Conservation (phyloP, 106 monocot species). For the Apostasia shenzhenica region DNA sequence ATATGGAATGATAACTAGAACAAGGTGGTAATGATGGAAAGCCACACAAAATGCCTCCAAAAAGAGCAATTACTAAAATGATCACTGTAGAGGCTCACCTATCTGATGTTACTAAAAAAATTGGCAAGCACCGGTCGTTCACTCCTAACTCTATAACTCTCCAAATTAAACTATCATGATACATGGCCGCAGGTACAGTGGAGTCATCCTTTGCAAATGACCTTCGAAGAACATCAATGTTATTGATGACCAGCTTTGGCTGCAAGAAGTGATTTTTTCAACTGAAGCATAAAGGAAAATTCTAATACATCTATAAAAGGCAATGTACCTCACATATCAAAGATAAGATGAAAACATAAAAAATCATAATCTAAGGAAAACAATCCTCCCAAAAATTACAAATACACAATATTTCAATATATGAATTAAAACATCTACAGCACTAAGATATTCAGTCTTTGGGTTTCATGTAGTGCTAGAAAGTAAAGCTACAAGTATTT, state of each 20-base stretch:
- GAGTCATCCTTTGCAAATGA: constrained; percentile 51
- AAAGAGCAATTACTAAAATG: neutral
- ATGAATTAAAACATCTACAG: no score
- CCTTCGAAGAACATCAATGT: constrained; percentile 75
- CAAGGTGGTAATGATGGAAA: neutral
- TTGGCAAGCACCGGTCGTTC: constrained; percentile 77
- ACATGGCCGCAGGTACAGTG: constrained; percentile 54
- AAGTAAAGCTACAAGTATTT: no score
- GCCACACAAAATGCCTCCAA: neutral
- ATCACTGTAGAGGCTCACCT: constrained; percentile 23
- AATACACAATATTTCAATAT: no score
- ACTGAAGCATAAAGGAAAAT: no score
- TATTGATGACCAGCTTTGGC: constrained; percentile 92
- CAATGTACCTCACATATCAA: no score
- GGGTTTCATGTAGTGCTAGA: no score
- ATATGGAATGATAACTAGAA: no score
- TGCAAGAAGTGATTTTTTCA: constrained; percentile 23
- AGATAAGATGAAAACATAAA: no score
- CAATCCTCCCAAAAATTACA: no score
- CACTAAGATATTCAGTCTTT: no score
- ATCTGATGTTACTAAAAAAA: constrained; percentile 77
- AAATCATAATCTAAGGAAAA: no score
- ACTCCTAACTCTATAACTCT: constrained; percentile 75
- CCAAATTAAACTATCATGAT: constrained; percentile 90
- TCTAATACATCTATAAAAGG: no score